Evolutionary conservation across 1,139 yeast species (phyloP), one percentile per base, ranked within the genome.

Genomic region (Lipomyces yarrowii): DNA sequence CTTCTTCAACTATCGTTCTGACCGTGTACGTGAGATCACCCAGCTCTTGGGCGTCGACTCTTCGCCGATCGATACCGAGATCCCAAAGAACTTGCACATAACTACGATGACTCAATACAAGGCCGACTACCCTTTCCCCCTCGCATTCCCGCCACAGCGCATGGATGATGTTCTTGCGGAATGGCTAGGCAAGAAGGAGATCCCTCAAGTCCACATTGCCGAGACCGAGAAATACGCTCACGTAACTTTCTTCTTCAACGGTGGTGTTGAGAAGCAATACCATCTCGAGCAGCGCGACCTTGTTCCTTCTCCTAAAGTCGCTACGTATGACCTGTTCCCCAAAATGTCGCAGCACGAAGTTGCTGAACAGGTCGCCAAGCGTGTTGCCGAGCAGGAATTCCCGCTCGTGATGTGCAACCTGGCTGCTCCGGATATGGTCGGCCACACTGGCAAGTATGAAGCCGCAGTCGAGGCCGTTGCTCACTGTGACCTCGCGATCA

Each of bases 221-320:
- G 71, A 69, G 64, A 69, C 71, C 33, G 71, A 69, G 64, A 69
- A 69, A 64, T 69, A 69, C 64, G 71, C 71, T 18, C 71, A 69
- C 61, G 71, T 69, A 37, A 69, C 71, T 11, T 69, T 69, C 61
- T 69, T 69, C 63, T 69, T 69, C 64, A 69, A 69, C 67, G 71
- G 71, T 35, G 71, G 71, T 10, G 69, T 69, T 39, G 71, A 69
- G 65, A 69, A 67, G 63, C 71, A 69, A 61, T 69, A 61, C 59
- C 42, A 55, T 13, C 67, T 63, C 48, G 71, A 69, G 63, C 61
- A 65, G 59, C 70, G 71, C 53, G 71, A 69, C 64, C 56, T 69
- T 70, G 54, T 69, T 32, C 66, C 71, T 30, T 69, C 71, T 46
- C 71, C 71, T 23, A 64, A 48, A 59, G 71, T 69, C 39, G 71